Base-by-base conservation (phyloP, 208 protist species). In the Leishmania tropica region DNA sequence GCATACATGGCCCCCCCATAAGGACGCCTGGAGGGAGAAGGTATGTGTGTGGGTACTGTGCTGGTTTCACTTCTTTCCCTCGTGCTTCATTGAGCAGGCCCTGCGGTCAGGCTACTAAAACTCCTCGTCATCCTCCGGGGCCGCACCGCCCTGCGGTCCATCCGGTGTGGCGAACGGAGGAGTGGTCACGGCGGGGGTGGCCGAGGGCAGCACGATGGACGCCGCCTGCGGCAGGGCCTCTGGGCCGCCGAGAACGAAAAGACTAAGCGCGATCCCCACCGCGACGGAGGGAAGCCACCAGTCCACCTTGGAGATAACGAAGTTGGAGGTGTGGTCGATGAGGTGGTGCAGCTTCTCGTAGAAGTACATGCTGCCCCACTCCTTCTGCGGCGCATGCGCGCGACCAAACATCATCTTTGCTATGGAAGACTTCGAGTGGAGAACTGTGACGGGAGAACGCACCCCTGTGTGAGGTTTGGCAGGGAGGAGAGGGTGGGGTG, bases 231-330 rank as follows among this genome's bases (percentile, higher is more conserved):
- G 75, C n/a, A 89, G 37, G 56, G 86, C 86, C n/a, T 93, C 90
- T 3, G 91, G 89, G 45, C 93, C 95, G 68, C 92, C 88, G 21
- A 97, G 85, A 21, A 97, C 21, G 73, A 96, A 89, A 40, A 97
- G 75, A 79, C 89, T 95, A 31, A 96, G 68, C 37, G 83, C 89
- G 85, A 97, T 95, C 42, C 91, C 90, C 10, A 89, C 81, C 19
- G 84, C 93, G 2, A 97, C 91, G 54, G 92, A 91, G 24, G 95
- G 95, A 19, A 97, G 42, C 93, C 95, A 97, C 92, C 93, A 97
- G 79, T 93, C 89, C 58, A 89, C 78, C 82, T 96, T 96, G 24
- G 88, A 85, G 53, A 96, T 87, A 68, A 97, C 81, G 71, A 89
- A 96, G 79, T 96, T 86, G 35, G 89, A 72, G 64, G 84, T 90